Evolutionary conservation across 441 rosid genomes (phyloP), one percentile per base, ranked within the genome.

Genomic region (Pelargonium cotyledonis): DNA sequence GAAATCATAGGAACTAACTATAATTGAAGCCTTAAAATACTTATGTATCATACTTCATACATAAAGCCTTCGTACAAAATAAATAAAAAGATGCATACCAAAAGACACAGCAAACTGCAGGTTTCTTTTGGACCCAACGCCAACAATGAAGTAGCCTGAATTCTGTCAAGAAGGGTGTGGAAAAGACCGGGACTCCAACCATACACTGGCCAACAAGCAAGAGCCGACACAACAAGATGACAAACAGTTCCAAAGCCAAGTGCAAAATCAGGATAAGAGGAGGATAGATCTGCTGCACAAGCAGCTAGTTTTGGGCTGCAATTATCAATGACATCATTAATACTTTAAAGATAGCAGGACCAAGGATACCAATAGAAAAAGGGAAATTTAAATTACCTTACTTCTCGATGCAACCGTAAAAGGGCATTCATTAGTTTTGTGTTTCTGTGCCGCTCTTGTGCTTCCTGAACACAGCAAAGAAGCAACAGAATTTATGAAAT

Each of bases 181-280:
- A 95, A 92, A 76, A 95, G 96, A 65, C 96, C 93, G 57, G 99
- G 99, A 79, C 86, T 78, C 99, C 99, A 95, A 57, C 93, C 97
- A 86, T 83, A 81, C 38, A 90, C 85, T 38, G 99, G 96, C 99
- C 99, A 95, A 82, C 84, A 92, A 74, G 92, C 83, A 80, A 95
- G 95, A 47, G 98, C 89, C 19, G 99, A 92, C 71, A 88, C 98
- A 65, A 84, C 66, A 75, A 95, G 96, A 82, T 92, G 99, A 85
- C 96, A 92, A 68, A 92, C 89, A 78, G 96, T 90, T 83, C 95
- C 98, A 75, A 89, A 92, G 74, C 98, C 87, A 76, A 95, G 98
- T 26, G 97, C 98, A 79, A 89, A 86, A 72, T 81, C 90, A 41
- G 99, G 98, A 78, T 85, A 92, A 63, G 92, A 82, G 55, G 94